Percentiles rank a stretch among this genome's conserved stretches.
Evolutionary conservation across 306 rosid genomes (phyloP).

Genomic region (Rosa lucieae): DNA sequence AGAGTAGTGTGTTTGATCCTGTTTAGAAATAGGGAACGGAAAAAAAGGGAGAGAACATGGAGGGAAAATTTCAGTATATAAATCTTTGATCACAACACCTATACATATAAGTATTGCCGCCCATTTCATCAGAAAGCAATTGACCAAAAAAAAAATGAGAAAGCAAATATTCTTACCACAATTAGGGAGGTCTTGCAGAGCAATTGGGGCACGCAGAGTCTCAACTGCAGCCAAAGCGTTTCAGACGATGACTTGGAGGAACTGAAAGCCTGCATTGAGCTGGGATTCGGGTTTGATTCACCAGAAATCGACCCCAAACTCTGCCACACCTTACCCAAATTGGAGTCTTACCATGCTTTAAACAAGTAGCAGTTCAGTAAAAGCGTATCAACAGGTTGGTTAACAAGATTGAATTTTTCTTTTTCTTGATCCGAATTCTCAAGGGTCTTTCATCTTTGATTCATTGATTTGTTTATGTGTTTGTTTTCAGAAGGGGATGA

Average conservation of each 20-base stretch:
- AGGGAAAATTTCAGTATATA: too few relatives aligned
- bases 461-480: not conserved
- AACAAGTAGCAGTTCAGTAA: conserved; percentile 49
- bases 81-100: too few relatives aligned
- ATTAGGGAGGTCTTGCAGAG: not conserved
- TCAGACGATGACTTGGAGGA: conserved; percentile 70
- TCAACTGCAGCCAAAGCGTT: conserved; percentile 44
- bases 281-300: conserved; percentile 72
- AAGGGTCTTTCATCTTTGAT: not conserved
- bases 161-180: too few relatives aligned
- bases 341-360: conserved; percentile 56
- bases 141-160: too few relatives aligned
- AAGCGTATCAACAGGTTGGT: conserved; percentile 24
- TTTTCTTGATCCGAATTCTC: not conserved
- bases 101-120: too few relatives aligned
- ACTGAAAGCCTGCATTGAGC: conserved; percentile 75
- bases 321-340: conserved; percentile 55
- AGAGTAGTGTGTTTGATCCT: too few relatives aligned
- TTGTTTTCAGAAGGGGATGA: conserved; percentile 40
- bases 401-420: not conserved
- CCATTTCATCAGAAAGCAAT: too few relatives aligned
- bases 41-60: too few relatives aligned
- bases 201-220: not conserved
- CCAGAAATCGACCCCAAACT: conserved; percentile 52
- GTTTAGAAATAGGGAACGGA: too few relatives aligned